These are phyloP conservation scores for Aspergillus oerlinghausenensis DNA, from an alignment of 2,329 filamentous ascomycete genomes.

Conservation along the genomic window DNA sequence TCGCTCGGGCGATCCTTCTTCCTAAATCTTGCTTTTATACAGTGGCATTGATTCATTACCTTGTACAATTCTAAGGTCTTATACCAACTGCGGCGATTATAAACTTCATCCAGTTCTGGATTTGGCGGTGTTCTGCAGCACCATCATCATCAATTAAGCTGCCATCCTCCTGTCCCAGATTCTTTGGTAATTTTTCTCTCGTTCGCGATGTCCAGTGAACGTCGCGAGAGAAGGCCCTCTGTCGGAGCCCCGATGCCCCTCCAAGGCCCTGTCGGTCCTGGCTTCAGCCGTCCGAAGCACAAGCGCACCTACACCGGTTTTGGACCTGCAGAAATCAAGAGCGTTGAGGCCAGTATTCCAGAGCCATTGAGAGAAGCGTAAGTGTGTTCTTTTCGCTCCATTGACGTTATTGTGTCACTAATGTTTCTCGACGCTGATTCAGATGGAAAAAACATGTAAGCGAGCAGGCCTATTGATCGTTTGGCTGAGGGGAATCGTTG, in stretches of 20 bases:
- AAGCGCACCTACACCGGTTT: slow-evolving; percentile 96
- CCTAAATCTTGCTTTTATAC: neutral
- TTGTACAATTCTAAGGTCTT: neutral
- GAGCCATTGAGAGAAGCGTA: slow-evolving; percentile 81
- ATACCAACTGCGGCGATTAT: neutral
- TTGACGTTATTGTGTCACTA: neutral
- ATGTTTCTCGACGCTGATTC: slow-evolving; percentile 16
- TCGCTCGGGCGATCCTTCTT: neutral
- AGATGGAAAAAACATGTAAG: slow-evolving; percentile 60
- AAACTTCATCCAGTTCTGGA: neutral
- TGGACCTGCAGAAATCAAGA: slow-evolving; percentile 85
- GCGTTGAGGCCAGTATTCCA: slow-evolving; percentile 83
- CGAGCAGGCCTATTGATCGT: neutral
- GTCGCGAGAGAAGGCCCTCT: slow-evolving; percentile 74
- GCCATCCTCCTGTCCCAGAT: neutral
- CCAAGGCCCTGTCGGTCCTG: slow-evolving; percentile 77
- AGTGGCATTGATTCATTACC: neutral
- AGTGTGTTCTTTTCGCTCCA: slow-evolving; percentile 41
- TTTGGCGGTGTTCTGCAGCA: neutral
- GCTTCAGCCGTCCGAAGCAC: slow-evolving; percentile 88
- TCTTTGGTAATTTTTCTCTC: neutral
- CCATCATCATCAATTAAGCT: neutral
- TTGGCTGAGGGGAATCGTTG: neutral
- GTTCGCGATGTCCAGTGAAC: slow-evolving; percentile 21
- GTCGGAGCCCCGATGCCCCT: slow-evolving; percentile 78